These are phyloP conservation scores for Pseudotsuga menziesii DNA, from an alignment of 75 land plant species.

Conservation along the genomic window DNA sequence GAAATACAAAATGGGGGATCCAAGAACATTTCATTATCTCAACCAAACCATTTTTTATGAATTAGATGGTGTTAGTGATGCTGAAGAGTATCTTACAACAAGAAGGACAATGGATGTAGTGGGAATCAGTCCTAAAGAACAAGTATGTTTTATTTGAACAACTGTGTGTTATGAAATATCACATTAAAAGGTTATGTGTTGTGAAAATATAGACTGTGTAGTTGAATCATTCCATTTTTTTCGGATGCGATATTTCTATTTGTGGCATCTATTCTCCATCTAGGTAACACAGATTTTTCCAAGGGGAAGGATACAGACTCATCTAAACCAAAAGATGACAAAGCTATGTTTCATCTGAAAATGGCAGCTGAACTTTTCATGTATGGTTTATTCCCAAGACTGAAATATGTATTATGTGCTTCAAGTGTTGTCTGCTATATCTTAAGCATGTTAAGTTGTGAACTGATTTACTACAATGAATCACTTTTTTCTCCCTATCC, in stretches of 20 bases:
- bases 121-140: conserved; percentile 85
- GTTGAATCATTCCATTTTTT: neutral
- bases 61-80: conserved; percentile 64
- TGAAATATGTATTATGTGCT: neutral
- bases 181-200: neutral
- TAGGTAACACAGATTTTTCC: conserved; percentile 79
- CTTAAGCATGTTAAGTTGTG: neutral
- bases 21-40: conserved; percentile 77
- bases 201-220: neutral
- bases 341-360: conserved; percentile 75
- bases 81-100: conserved; percentile 72
- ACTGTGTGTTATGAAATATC: neutral
- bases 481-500: neutral
- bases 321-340: conserved; percentile 76
- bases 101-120: conserved; percentile 92
- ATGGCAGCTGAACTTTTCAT: conserved; percentile 87
- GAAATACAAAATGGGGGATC: conserved; percentile 77
- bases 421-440: neutral
- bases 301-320: conserved; percentile 76
- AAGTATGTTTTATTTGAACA: conserved; percentile 32
- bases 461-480: neutral
- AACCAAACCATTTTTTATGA: conserved; percentile 84
- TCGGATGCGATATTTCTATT: conserved; percentile 92
- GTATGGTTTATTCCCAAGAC: conserved; percentile 25
- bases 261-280: conserved; percentile 80